Evolutionary conservation across 768 basidiomycete genomes (phyloP).

Genomic region (Psilocybe cubensis): DNA sequence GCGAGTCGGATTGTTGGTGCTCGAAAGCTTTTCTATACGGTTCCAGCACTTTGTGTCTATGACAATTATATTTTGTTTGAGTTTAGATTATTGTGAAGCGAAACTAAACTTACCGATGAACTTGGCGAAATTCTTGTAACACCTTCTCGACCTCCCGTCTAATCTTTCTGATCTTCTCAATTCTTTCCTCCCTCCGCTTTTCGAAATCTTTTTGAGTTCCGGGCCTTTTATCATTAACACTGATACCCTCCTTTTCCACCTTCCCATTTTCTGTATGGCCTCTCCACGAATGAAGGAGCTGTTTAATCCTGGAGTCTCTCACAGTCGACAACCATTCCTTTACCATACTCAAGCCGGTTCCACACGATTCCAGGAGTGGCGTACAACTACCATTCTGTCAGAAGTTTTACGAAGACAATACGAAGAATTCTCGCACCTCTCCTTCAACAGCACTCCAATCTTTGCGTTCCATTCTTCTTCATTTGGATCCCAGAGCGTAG

Average conservation of each 20-base stretch:
- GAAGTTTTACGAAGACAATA: background rate
- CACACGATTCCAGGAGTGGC: slow-evolving; percentile 50
- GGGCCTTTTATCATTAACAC: background rate
- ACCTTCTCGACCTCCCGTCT: slow-evolving; percentile 35
- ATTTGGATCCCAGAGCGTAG: slow-evolving; percentile 51
- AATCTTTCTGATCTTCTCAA: slow-evolving; percentile 41
- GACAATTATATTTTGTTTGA: background rate
- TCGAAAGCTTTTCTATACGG: slow-evolving; percentile 58
- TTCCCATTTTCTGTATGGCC: too few species aligned
- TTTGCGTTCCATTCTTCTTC: slow-evolving; percentile 43
- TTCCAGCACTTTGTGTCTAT: slow-evolving; percentile 55
- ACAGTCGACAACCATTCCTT: slow-evolving; percentile 55
- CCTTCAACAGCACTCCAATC: slow-evolving; percentile 47
- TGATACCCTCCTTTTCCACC: too few species aligned
- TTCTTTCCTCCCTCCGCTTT: slow-evolving; percentile 30
- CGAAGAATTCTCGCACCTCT: slow-evolving; percentile 34
- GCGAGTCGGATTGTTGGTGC: background rate
- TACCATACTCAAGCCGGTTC: slow-evolving; percentile 40
- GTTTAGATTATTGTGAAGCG: background rate
- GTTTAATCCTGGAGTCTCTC: slow-evolving; percentile 27
- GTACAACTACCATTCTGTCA: slow-evolving; percentile 54
- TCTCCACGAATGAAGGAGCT: background rate
- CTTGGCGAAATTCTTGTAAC: slow-evolving; percentile 50
- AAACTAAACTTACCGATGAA: slow-evolving; percentile 46
- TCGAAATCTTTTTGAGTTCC: slow-evolving; percentile 14